Conservation (phyloP, 108 stramenopile species). For the Chaetoceros muelleri region DNA sequence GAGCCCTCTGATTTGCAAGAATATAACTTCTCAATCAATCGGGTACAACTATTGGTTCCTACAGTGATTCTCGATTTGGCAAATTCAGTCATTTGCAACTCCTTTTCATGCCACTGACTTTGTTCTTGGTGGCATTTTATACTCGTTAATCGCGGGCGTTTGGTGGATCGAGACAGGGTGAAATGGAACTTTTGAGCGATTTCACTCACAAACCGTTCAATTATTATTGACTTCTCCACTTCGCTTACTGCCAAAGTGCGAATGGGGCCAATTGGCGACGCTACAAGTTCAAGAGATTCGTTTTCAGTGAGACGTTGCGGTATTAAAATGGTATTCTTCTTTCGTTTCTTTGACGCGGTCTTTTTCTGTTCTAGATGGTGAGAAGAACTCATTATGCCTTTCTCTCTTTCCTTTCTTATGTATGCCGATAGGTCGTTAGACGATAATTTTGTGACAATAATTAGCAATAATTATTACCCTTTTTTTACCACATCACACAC, state of each 20-base stretch:
- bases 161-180: conserved; percentile 9
- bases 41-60: conserved; percentile 61
- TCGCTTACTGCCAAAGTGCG: conserved; percentile 23
- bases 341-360: not conserved
- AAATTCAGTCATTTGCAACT: conserved; percentile 1
- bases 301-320: conserved; percentile 8
- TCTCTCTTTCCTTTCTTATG: not conserved
- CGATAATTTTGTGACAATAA: too few relatives aligned
- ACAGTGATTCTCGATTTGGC: conserved; percentile 15
- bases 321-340: not conserved
- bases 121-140: not conserved
- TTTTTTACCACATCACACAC: too few relatives aligned
- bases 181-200: conserved; percentile 20
- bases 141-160: not conserved
- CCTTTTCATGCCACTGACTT: not conserved
- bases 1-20: not conserved
- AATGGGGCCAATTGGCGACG: conserved; percentile 17
- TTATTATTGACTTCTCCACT: conserved; percentile 40
- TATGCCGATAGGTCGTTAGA: too few relatives aligned
- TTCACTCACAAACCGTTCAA: conserved; percentile 62
- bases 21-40: conserved; percentile 26
- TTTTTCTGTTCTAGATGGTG: too few relatives aligned
- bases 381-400: not conserved
- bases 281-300: conserved; percentile 18
- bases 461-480: too few relatives aligned